These are phyloP conservation scores for Melampsora abietis-canadensis DNA, from an alignment of 1,284 basidiomycete species.

Conservation along the genomic window DNA sequence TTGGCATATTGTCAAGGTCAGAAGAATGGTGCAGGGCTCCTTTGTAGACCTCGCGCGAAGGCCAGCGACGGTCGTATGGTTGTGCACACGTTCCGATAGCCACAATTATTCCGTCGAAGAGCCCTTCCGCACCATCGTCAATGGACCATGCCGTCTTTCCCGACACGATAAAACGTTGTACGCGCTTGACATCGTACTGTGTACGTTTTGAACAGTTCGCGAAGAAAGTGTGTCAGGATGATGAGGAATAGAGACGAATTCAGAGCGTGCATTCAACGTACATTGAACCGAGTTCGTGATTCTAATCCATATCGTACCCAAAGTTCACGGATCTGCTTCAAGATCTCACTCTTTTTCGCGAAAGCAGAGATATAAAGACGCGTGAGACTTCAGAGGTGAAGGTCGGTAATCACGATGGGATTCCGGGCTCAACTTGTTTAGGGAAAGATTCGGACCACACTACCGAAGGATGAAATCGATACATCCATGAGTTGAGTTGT, in stretches of 20 bases:
- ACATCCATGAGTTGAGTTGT: conserved; percentile 37
- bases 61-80: conserved; percentile 10
- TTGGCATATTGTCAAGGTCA: conserved; percentile 23
- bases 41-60: conserved; percentile 8
- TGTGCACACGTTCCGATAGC: conserved; percentile 30
- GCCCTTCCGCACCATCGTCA: conserved; percentile 22
- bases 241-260: background rate
- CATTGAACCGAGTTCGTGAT: conserved; percentile 29
- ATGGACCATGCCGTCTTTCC: conserved; percentile 17
- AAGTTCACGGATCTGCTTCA: conserved; percentile 20
- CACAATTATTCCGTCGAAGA: conserved; percentile 41
- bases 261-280: background rate
- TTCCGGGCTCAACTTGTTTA: conserved; percentile 31
- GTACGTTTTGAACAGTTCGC: background rate
- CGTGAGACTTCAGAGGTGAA: background rate
- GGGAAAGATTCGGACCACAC: conserved; percentile 31
- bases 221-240: too few relatives aligned
- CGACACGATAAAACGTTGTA: conserved; percentile 18
- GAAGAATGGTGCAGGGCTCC: conserved; percentile 30
- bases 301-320: conserved; percentile 29
- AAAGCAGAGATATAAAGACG: background rate
- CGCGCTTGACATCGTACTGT: conserved; percentile 15
- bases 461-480: conserved; percentile 42
- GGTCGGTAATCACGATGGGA: background rate
- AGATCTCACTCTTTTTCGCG: conserved; percentile 25